Percentiles rank a stretch among this genome's conserved stretches.
phyloP scores from a whole-genome alignment of 305 asterid genomes.

The Rubia peregrina region DNA sequence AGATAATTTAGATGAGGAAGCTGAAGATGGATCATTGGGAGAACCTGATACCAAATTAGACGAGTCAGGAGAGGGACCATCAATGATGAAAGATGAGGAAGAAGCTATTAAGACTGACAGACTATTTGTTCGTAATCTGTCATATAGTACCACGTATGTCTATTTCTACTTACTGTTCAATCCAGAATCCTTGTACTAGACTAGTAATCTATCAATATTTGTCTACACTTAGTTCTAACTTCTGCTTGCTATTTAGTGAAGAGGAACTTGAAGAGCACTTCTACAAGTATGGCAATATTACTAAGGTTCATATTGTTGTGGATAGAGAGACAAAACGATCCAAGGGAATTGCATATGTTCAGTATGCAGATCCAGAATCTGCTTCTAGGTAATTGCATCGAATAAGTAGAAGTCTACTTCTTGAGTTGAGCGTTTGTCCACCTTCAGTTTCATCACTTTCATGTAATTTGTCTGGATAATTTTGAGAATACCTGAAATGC shows the following conservation, averaged over 20 bases:
- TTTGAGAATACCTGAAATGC: not conserved
- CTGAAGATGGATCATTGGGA: conserved; percentile 32
- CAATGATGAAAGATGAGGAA: conserved; percentile 35
- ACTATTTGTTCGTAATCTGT: conserved; percentile 77
- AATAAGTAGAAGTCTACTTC: conserved; percentile 6
- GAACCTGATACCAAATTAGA: conserved; percentile 26
- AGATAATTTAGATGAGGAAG: conserved; percentile 28
- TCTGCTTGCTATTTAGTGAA: conserved; percentile 45
- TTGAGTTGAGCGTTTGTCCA: not conserved
- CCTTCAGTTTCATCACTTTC: conserved; percentile 3
- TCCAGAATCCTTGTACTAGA: not conserved
- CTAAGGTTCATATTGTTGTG: conserved; percentile 78
- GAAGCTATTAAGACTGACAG: conserved; percentile 58
- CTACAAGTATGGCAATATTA: conserved; percentile 54
- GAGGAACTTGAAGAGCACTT: conserved; percentile 76
- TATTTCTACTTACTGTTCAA: not conserved
- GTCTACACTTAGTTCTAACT: conserved; percentile 12
- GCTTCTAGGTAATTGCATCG: conserved; percentile 59
- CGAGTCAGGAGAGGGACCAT: conserved; percentile 29
- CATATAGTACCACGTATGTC: conserved; percentile 76
- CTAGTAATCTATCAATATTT: not conserved
- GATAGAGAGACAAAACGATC: conserved; percentile 87
- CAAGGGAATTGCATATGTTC: conserved; percentile 78
- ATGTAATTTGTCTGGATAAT: not conserved
- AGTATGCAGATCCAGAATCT: conserved; percentile 68